phyloP scores from a whole-genome alignment of 352 stramenopile genomes.

The Phytophthora meadii region DNA sequence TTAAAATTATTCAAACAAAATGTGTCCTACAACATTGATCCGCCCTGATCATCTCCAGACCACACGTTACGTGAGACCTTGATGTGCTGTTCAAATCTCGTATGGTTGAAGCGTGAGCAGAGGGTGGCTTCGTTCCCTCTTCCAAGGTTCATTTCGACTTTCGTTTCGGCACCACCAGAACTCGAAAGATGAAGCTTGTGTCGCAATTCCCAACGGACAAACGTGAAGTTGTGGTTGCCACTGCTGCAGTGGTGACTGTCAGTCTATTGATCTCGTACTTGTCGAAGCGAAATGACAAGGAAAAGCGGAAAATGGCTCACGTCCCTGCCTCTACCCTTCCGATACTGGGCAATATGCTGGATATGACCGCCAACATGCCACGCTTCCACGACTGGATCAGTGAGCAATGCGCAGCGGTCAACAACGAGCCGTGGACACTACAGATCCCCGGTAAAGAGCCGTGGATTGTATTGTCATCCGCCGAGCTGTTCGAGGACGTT shows the following conservation, averaged over 20 bases:
- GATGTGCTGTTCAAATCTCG: too few relatives aligned
- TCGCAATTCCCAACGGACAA: background rate
- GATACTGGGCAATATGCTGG: slow-evolving; percentile 9
- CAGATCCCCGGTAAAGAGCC: slow-evolving; percentile 8
- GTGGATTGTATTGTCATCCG: slow-evolving; percentile 9
- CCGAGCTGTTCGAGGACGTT: slow-evolving; percentile 10
- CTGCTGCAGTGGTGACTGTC: slow-evolving; percentile 1
- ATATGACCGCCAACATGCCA: slow-evolving; percentile 5
- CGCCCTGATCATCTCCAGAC: background rate
- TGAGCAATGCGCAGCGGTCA: slow-evolving; percentile 2
- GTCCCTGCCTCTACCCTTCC: background rate
- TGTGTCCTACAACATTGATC: too few relatives aligned
- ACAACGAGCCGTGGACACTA: slow-evolving; percentile 6
- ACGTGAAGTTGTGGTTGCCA: background rate
- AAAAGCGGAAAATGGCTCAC: background rate
- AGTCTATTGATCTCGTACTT: slow-evolving; percentile 2
- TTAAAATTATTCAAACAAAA: slow-evolving; percentile 6
- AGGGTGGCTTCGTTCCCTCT: slow-evolving; percentile 1
- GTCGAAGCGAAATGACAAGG: background rate
- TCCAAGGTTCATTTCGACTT: background rate
- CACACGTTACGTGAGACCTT: background rate
- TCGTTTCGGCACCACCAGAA: slow-evolving; percentile 5
- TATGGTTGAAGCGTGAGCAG: background rate
- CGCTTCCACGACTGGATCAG: slow-evolving; percentile 14
- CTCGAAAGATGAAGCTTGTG: slow-evolving; percentile 4